Percentiles rank a stretch among this genome's conserved stretches.
phyloP scores from a whole-genome alignment of 2,329 filamentous ascomycete genomes.

The Metarhizium brunneum region DNA sequence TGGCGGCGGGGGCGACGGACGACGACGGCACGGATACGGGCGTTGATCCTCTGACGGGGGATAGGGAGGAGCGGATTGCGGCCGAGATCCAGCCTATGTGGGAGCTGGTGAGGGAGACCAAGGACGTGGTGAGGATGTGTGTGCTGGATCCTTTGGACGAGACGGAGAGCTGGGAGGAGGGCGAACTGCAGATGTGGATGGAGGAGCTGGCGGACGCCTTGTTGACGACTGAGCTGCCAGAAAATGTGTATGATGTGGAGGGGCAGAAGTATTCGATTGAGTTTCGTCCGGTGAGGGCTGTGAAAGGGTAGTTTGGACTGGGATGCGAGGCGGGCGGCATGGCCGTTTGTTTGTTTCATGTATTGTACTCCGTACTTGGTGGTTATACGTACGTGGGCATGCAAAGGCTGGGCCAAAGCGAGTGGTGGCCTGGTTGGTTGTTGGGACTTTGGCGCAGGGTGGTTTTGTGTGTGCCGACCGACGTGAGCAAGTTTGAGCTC shows the following conservation, averaged over 20 bases:
- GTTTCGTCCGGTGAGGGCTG: constrained; percentile 3
- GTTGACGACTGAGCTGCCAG: constrained; percentile 3
- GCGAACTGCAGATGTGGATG: constrained; percentile 11
- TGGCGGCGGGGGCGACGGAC: background rate
- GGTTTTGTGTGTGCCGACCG: too few relatives aligned
- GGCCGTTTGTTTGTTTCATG: too few relatives aligned
- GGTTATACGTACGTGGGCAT: too few relatives aligned
- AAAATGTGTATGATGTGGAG: constrained; percentile 5
- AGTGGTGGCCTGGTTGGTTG: too few relatives aligned
- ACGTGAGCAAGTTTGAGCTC: background rate
- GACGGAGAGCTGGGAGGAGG: constrained; percentile 6
- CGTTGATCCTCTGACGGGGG: background rate
- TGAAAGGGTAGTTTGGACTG: background rate
- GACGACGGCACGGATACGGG: constrained; percentile 1
- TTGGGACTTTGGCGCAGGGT: too few relatives aligned
- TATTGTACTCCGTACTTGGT: too few relatives aligned
- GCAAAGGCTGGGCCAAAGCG: too few relatives aligned
- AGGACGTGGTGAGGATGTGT: constrained; percentile 10
- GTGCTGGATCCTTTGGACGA: constrained; percentile 3
- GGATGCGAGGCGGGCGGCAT: background rate
- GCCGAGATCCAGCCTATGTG: constrained; percentile 7
- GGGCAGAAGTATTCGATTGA: constrained; percentile 4
- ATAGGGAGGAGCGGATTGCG: constrained; percentile 1
- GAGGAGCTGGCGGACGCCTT: constrained; percentile 8
- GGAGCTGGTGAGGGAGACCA: constrained; percentile 6